Conservation (phyloP, 2,329 filamentous ascomycete species). For the Aspergillus sojae region DNA sequence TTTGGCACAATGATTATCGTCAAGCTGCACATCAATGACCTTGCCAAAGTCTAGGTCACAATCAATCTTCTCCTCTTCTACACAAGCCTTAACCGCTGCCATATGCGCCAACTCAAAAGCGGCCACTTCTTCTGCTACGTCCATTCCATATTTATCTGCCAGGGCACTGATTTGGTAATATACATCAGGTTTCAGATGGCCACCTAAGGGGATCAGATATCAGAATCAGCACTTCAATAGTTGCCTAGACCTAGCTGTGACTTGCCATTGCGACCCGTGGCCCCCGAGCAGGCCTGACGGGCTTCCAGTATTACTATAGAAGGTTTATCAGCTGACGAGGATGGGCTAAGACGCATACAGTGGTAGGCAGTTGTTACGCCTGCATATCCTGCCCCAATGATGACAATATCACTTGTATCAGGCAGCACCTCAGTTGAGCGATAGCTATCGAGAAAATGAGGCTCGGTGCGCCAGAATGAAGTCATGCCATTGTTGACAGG, state of each 20-base stretch:
- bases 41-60: constrained; percentile 47
- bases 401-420: constrained; percentile 43
- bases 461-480: constrained; percentile 49
- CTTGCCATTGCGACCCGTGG: constrained; percentile 46
- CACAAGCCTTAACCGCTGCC: constrained; percentile 40
- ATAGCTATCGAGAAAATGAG: constrained; percentile 44
- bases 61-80: constrained; percentile 46
- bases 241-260: background rate
- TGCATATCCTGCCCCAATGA: constrained; percentile 51
- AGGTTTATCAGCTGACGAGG: constrained; percentile 8
- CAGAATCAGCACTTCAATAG: background rate
- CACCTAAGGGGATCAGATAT: constrained; percentile 26
- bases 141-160: constrained; percentile 35
- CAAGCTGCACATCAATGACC: constrained; percentile 43
- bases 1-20: constrained; percentile 31
- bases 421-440: constrained; percentile 45
- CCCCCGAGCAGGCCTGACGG: constrained; percentile 45
- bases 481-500: constrained; percentile 27
- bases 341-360: constrained; percentile 31
- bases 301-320: constrained; percentile 47
- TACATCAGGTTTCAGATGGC: constrained; percentile 47
- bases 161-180: constrained; percentile 41
- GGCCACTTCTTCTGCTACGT: constrained; percentile 42
- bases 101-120: constrained; percentile 46
- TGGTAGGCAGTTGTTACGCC: constrained; percentile 47